phyloP scores from a whole-genome alignment of 1,284 basidiomycete species.

The Puccinia coronata region DNA sequence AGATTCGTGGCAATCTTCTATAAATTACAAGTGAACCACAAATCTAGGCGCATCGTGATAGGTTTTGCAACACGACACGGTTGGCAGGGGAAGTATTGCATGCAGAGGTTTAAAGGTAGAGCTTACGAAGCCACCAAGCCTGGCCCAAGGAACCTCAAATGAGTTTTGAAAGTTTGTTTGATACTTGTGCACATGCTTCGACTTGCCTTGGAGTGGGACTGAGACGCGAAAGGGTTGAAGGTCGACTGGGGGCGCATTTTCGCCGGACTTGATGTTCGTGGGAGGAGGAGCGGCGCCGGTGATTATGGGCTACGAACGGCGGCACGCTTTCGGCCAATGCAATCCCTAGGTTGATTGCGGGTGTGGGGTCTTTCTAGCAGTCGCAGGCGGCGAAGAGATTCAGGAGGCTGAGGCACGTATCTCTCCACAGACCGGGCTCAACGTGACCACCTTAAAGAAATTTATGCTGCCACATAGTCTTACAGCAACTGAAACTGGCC shows the following conservation, averaged over 20 bases:
- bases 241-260: neutral
- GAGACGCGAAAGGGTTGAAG: neutral
- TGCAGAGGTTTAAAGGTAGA: too few species aligned
- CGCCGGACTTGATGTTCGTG: neutral
- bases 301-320: neutral
- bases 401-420: too few species aligned
- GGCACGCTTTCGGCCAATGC: neutral
- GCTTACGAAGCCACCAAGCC: constrained; percentile 60
- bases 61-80: neutral
- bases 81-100: too few species aligned
- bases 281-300: neutral
- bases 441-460: too few species aligned
- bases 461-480: too few species aligned
- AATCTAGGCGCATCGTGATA: neutral
- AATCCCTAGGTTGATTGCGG: neutral
- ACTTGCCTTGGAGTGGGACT: neutral
- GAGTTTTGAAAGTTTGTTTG: constrained; percentile 51
- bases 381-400: too few species aligned
- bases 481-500: constrained; percentile 3
- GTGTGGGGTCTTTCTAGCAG: too few species aligned
- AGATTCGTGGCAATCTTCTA: neutral
- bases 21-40: neutral
- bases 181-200: neutral
- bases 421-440: too few species aligned
- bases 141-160: constrained; percentile 60